These are phyloP conservation scores for Phytophthora nicotianae DNA, from an alignment of 352 stramenopile genomes.

Conservation along the genomic window DNA sequence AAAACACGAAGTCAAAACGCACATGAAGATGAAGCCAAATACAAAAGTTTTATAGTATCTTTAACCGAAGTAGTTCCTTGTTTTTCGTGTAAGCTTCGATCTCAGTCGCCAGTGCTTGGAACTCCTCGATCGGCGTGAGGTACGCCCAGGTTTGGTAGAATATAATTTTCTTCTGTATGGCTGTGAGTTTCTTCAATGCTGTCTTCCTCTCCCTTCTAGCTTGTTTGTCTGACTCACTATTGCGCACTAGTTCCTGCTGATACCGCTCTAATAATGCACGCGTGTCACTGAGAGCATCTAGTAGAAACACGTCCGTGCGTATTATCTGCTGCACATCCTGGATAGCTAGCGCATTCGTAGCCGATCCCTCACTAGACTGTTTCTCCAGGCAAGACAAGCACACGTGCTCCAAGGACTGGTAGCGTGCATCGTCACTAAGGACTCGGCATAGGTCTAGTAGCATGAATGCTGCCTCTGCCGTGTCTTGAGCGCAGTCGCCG, in stretches of 20 bases:
- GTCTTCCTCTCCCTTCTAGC: conserved; percentile 26
- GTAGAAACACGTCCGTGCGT: conserved; percentile 49
- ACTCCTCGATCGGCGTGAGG: conserved; percentile 26
- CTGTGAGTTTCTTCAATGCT: conserved; percentile 34
- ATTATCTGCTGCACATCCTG: conserved; percentile 53
- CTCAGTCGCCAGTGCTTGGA: conserved; percentile 29
- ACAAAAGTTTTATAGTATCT: conserved; percentile 34
- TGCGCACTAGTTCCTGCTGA: conserved; percentile 27
- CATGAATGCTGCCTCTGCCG: conserved; percentile 45
- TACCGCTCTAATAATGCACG: conserved; percentile 45
- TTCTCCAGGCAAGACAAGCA: conserved; percentile 47
- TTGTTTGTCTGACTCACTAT: conserved; percentile 25
- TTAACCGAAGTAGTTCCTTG: conserved; percentile 25
- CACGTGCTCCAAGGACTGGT: conserved; percentile 53
- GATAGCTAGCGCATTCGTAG: conserved; percentile 41
- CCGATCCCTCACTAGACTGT: conserved; percentile 16
- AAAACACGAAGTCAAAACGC: conserved; percentile 17
- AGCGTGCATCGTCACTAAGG: conserved; percentile 51
- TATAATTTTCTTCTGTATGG: conserved; percentile 54
- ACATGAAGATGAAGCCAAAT: conserved; percentile 35
- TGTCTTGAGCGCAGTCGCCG: conserved; percentile 72
- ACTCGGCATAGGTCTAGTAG: conserved; percentile 59
- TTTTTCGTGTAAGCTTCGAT: conserved; percentile 29
- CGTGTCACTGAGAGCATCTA: conserved; percentile 70
- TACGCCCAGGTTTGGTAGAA: conserved; percentile 68